Base-by-base conservation (phyloP, 345 rosid species). In the Fremontodendron californicum region DNA sequence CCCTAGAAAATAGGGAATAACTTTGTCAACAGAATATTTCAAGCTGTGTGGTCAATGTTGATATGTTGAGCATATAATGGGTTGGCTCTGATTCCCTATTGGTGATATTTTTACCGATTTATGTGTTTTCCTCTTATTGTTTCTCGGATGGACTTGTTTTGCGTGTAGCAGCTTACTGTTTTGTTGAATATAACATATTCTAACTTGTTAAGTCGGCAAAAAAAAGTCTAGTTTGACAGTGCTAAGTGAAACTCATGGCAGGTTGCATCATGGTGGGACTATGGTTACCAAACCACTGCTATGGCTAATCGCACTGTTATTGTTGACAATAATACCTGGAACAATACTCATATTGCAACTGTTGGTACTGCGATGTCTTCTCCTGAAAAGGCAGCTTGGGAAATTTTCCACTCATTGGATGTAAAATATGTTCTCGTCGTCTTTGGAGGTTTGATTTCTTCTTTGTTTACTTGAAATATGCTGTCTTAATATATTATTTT, bases 181-280 rank as follows among this genome's bases (percentile, higher is more conserved):
- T 16, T 25, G 55, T 45, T 23, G 5, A 43, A 23, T 43, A 23
- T 68, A 23, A 25, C 2, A 2, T 43, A 68, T 68, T 23, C 5
- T 23, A 68, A 25, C 73, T 37, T 43, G 2, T 43, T 68, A 12
- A 23, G 35, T 68, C 25, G 31, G n/a, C 12, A 6, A 43, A 69
- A 68, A 45, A 1, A 12, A 2, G 39, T 69, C 18, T 9, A 27
- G 73, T 27, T 65, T 69, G 21, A 43, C 54, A 13, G 33, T 68
- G 73, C 13, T 33, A 68, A 69, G 6, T 46, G 55, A 69, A 45
- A 45, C 48, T 81, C 77, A 43, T 60, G 78, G 78, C 87, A 96
- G 99, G 99, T 96, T 81, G 99, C 99, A 74, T 96, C 99, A 57
- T 96, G 99, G 99, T 96, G 99, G 98, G 99, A 96, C 87, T 96